Evolutionary conservation across 371 early-diverging fungal species (phyloP).

Genomic region (Rhizomucor pusillus): DNA sequence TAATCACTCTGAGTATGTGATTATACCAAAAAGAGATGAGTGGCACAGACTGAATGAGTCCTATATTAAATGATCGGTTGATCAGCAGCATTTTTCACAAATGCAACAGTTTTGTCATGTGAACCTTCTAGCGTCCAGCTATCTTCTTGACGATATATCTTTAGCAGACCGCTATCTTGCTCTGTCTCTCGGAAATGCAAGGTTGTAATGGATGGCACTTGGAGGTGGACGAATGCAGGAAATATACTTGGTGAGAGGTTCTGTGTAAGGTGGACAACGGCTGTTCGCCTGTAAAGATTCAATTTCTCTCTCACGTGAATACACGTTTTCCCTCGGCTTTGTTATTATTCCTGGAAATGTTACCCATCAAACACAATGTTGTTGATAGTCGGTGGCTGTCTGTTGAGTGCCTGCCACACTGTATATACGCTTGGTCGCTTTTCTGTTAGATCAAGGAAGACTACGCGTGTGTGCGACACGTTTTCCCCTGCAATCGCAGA

Average conservation of each 20-base stretch:
- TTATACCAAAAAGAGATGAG: conserved; percentile 68
- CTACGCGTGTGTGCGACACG: neutral
- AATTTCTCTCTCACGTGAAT: neutral
- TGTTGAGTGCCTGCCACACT: conserved; percentile 62
- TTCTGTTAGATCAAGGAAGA: neutral
- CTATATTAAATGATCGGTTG: conserved; percentile 13
- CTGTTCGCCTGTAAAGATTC: conserved; percentile 37
- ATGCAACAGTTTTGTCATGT: neutral
- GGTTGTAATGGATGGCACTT: conserved; percentile 50
- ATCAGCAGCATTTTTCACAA: neutral
- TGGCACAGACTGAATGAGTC: conserved; percentile 60
- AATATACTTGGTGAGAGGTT: conserved; percentile 52
- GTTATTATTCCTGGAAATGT: neutral
- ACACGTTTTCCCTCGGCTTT: too few species aligned
- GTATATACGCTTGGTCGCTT: conserved; percentile 46
- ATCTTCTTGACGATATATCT: conserved; percentile 52
- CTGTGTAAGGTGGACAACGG: conserved; percentile 47
- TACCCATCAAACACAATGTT: conserved; percentile 61
- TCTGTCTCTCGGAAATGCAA: conserved; percentile 46
- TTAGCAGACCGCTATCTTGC: conserved; percentile 35
- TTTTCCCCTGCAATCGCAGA: too few species aligned
- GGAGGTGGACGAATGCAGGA: conserved; percentile 38
- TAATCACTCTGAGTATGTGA: conserved; percentile 52
- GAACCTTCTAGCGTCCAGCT: conserved; percentile 56
- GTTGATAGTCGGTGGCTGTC: conserved; percentile 51